phyloP scores from a whole-genome alignment of 495 filamentous ascomycete species.

The Arthonia radiata region DNA sequence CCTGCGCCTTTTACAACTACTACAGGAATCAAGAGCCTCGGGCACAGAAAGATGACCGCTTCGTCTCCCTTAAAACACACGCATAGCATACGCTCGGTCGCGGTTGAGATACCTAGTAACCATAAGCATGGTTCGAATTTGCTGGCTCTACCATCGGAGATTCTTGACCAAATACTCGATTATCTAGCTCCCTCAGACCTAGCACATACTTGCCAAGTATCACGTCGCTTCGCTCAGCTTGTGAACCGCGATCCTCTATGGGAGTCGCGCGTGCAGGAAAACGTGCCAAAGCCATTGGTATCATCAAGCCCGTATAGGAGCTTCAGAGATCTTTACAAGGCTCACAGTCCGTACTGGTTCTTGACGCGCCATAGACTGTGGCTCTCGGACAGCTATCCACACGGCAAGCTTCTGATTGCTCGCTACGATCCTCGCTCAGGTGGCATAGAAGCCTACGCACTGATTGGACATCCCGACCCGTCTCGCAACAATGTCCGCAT shows the following conservation, averaged over 20 bases:
- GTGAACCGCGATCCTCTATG: conserved; percentile 33
- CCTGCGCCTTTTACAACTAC: too few species aligned
- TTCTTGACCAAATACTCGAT: conserved; percentile 34
- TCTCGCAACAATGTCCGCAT: conserved; percentile 25
- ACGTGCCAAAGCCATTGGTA: conserved; percentile 20
- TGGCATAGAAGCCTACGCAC: conserved; percentile 58
- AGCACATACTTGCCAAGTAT: conserved; percentile 25
- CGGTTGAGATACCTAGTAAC: too few species aligned
- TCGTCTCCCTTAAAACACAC: too few species aligned
- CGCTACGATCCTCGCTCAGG: conserved; percentile 47
- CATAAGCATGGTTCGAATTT: too few species aligned
- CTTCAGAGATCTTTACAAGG: conserved; percentile 33
- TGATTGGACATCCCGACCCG: conserved; percentile 33
- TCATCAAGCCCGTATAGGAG: conserved; percentile 4
- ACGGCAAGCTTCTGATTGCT: conserved; percentile 43
- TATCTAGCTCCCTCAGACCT: conserved; percentile 35
- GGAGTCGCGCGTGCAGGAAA: conserved; percentile 33
- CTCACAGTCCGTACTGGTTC: conserved; percentile 68
- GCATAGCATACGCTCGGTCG: too few species aligned
- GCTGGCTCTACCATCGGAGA: conserved; percentile 36
- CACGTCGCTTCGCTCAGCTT: conserved; percentile 24
- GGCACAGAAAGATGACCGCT: too few species aligned
- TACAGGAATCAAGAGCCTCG: too few species aligned
- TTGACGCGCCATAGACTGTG: conserved; percentile 56
- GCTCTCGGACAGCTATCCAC: conserved; percentile 50